Base-by-base conservation (phyloP, 371 early-diverging fungal genomes). In the Mucor indicus region DNA sequence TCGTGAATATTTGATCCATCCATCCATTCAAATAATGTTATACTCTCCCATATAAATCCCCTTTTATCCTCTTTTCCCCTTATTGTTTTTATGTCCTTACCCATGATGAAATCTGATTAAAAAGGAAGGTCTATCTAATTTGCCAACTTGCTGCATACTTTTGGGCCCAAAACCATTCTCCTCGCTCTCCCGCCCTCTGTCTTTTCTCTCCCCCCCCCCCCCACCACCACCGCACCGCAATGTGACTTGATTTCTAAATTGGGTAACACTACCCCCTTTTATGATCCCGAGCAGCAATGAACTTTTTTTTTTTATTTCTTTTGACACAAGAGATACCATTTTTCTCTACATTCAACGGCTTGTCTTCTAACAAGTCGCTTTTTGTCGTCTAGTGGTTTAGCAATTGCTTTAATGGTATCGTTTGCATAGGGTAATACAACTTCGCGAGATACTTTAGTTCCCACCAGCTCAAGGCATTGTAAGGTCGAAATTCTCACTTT, bases 281-380 rank as follows among this genome's bases (percentile, higher is more conserved):
- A n/a, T n/a, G n/a, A n/a, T n/a, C n/a, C n/a, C n/a, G n/a, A n/a
- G n/a, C n/a, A n/a, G n/a, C n/a, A 44, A 44, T 30, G 19, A 32
- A 37, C 17, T 39, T 2, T 23, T 16, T 30, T 30, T 20, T 43
- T 43, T 16, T 33, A 23, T 43, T 11, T 27, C 25, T 50, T 50
- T 27, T 33, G 29, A 13, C 17, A 12, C n/a, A 51, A 6, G 4
- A 38, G 36, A 42, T 73, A 92, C 96, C 96, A 96, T 52, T 79
- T 82, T 57, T 79, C 84, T 46, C 92, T 68, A 30, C 92, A 86
- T 40, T 87, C 84, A 3, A 89, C 93, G 0, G 94, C 97, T 55
- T 89, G 89, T 38, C 75, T 77, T 53, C 97, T 67, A 12, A 97
- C 96, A 13, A 85, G 40, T 22, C 95, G 80, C 68, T 95, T 95